phyloP scores from a whole-genome alignment of 495 filamentous ascomycete genomes.

The Aspergillus biplanus region DNA sequence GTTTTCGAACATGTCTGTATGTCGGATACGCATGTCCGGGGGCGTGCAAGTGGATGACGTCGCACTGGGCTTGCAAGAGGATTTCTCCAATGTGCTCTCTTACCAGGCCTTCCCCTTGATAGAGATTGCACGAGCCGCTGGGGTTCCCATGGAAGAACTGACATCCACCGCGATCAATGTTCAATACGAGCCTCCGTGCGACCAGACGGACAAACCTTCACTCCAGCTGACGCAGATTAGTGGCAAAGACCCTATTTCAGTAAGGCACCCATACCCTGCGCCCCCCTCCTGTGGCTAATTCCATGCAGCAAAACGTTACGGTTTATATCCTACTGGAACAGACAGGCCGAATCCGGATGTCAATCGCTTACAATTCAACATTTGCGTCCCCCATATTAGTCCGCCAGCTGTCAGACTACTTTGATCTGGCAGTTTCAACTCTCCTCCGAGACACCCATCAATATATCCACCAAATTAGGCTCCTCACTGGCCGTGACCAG shows the following conservation, averaged over 20 bases:
- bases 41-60: slow-evolving; percentile 25
- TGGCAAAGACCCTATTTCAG: neutral
- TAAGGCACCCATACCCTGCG: neutral
- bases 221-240: neutral
- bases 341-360: slow-evolving; percentile 37
- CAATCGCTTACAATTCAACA: slow-evolving; percentile 21
- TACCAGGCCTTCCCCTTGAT: slow-evolving; percentile 42
- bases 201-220: neutral
- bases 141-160: slow-evolving; percentile 6
- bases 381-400: slow-evolving; percentile 24
- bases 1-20: slow-evolving; percentile 43
- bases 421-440: slow-evolving; percentile 31
- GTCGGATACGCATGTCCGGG: slow-evolving; percentile 31
- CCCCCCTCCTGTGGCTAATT: neutral
- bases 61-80: slow-evolving; percentile 33
- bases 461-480: slow-evolving; percentile 29
- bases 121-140: slow-evolving; percentile 35
- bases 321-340: slow-evolving; percentile 32
- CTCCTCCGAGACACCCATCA: slow-evolving; percentile 1
- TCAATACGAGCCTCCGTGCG: slow-evolving; percentile 1
- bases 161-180: slow-evolving; percentile 15
- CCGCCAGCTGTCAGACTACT: slow-evolving; percentile 26
- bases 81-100: slow-evolving; percentile 36
- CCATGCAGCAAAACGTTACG: slow-evolving; percentile 16
- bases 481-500: neutral